Conservation (phyloP, 345 rosid genomes). For the Salix brachista region DNA sequence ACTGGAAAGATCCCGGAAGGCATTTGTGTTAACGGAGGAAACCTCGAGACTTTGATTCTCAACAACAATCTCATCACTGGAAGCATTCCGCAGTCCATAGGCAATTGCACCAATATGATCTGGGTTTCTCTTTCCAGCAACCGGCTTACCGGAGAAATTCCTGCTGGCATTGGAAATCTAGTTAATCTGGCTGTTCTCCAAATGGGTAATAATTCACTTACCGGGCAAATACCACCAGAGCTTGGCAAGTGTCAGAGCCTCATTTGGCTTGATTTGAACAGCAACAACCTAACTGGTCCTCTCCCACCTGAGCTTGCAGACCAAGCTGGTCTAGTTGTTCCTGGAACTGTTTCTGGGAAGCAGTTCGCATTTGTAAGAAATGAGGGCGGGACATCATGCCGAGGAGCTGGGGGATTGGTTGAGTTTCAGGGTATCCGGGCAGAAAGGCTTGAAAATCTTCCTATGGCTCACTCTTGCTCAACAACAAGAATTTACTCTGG, state of each 20-base stretch:
- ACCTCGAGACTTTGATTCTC: conserved; percentile 73
- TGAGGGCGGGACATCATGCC: conserved; percentile 90
- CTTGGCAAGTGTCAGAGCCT: conserved; percentile 74
- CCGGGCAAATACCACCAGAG: conserved; percentile 67
- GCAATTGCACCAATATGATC: conserved; percentile 68
- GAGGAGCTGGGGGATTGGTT: conserved; percentile 97
- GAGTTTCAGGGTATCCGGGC: conserved; percentile 84
- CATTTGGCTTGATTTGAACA: conserved; percentile 93
- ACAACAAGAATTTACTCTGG: conserved; percentile 84
- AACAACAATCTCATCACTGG: conserved; percentile 81
- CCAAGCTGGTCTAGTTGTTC: conserved; percentile 66
- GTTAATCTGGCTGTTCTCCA: conserved; percentile 69
- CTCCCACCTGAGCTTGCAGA: conserved; percentile 64
- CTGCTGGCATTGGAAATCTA: conserved; percentile 61
- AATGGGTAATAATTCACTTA: conserved; percentile 79
- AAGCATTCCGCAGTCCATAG: conserved; percentile 66
- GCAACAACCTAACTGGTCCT: conserved; percentile 59
- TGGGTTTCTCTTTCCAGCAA: conserved; percentile 94
- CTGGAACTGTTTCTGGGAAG: conserved; percentile 85
- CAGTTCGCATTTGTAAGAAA: conserved; percentile 90
- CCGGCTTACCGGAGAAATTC: conserved; percentile 62
- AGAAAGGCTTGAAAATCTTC: conserved; percentile 56
- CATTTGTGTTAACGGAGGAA: conserved; percentile 69
- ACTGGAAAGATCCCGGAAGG: conserved; percentile 73
- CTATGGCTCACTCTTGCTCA: conserved; percentile 88